Base-by-base conservation (phyloP, 2,329 filamentous ascomycete species). In the Exophiala xenobiotica region DNA sequence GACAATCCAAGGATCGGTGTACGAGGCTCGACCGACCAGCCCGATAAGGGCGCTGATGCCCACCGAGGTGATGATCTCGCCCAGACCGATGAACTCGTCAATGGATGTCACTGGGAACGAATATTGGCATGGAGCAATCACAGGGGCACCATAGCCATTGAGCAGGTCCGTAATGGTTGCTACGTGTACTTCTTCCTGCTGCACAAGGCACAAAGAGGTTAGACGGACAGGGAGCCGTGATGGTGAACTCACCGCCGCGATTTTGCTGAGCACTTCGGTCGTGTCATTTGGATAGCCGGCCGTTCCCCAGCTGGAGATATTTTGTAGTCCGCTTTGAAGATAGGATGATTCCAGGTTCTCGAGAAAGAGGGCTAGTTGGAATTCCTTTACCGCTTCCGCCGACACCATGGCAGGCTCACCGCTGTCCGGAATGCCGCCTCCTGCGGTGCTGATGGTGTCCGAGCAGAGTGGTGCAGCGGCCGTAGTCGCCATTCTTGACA, bases 21-120 rank as follows among this genome's bases (percentile, higher is more conserved):
- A 58, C 8, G 50, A 52, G 20, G 64, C 40, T 18, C 54, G 49
- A 8, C 47, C 33, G 14, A 49, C 54, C 7, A 58, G 61, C 3
- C 61, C 61, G 6, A 64, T 51, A 46, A 62, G 62, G 39, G 57
- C 60, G 24, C 61, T 61, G 19, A 64, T 63, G 27, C 61, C 57
- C 19, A 61, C 56, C 9, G 53, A 57, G 9, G 57, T 63, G 31
- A 65, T 59, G 50, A 63, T 62, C 41, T 63, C 63, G 29, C 61
- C 60, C 11, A 64, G 55, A 20, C 49, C 49, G 40, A 65, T 62
- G 48, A 65, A 65, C 39, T 51, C 53, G 4, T 37, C 52, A 16
- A 59, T 56, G 27, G 33, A 43, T 26, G 49, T 46, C 46, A 58
- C 58, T n/a, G 57, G 45, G 40, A 65, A 59, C 12, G 31, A 57